Conservation (phyloP, 2,329 filamentous ascomycete species). For the Ophidiomyces ophidiicola region DNA sequence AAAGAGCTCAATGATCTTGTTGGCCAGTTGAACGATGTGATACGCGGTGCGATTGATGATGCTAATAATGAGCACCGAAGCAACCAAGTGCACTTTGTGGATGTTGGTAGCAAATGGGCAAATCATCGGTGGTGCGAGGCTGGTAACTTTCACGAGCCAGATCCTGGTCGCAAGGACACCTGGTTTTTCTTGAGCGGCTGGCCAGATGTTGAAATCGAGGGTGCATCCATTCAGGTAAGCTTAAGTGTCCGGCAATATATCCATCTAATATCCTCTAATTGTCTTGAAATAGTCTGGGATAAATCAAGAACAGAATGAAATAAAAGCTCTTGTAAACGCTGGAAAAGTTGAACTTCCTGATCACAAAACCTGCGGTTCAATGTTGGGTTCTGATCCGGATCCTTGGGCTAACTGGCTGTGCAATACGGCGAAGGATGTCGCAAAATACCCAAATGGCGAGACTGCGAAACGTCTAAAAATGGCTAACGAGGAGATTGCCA, state of each 20-base stretch:
- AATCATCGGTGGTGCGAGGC: background rate
- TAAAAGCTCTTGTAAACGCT: background rate
- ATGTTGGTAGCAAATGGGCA: background rate
- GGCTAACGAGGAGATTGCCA: background rate
- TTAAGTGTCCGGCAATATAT: no score
- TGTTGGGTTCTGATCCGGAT: background rate
- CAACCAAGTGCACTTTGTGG: background rate
- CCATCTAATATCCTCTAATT: no score
- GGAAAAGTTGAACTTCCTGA: background rate
- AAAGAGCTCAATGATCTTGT: background rate
- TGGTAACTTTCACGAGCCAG: background rate
- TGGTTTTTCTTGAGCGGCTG: background rate
- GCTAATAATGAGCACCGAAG: background rate
- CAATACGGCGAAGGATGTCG: background rate
- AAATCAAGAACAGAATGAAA: background rate
- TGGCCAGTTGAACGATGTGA: background rate
- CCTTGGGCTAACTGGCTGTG: background rate
- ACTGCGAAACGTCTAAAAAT: background rate
- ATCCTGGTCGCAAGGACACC: background rate
- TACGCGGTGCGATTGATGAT: background rate
- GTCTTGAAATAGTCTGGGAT: background rate
- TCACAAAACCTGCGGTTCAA: background rate
- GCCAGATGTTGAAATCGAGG: background rate
- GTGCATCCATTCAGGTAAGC: no score
- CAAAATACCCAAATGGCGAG: background rate